Evolutionary conservation across 1,139 yeast species (phyloP), one percentile per base, ranked within the genome.

Genomic region (Suhomyces bribrorum): DNA sequence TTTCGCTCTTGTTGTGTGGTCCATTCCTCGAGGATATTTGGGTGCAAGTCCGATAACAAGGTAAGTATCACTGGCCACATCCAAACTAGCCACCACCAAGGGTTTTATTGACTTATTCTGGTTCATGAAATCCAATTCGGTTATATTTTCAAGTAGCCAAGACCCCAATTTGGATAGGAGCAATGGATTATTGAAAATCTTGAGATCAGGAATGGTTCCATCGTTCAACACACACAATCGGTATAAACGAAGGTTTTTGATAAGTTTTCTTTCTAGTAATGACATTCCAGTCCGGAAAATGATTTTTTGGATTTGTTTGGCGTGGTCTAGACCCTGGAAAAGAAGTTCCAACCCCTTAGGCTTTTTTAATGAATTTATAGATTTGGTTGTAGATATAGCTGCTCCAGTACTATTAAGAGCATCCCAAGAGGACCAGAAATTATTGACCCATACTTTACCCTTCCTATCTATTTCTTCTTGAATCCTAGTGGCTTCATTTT

Each of bases 361-460:
- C 40, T 65, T 68, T 27, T 60, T 64, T 29, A 60, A 49, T 14
- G 50, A 48, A 11, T 47, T 43, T 4, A 49, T 44, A 7, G 53
- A 45, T 5, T 48, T 35, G 16, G 36, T 44, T 11, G 40, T 40
- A n/a, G 23, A 8, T 4, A 38, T 35, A 12, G 45, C 40, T 7
- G 57, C 30, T 14, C 48, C 71, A 57, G 81, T 82, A 43, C 58
- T 68, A 43, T 59, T 68, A 35, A 90, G 68, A 1, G 97, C 88
- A 63, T 92, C 98, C 94, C 96, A 94, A 11, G 96, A 86, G 23
- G 81, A 75, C 97, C 98, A 92, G 59, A 94, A 94, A 56, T 90
- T 89, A 37, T 79, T 76, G 3, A 90, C 81, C 95, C 96, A 92
- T 33, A 77, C 74, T 48, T 81, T 77, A 49, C 85, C 90, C 53